Evolutionary conservation across 2,329 filamentous ascomycete genomes (phyloP), one percentile per base, ranked within the genome.

Genomic region (Colletotrichum sp.): DNA sequence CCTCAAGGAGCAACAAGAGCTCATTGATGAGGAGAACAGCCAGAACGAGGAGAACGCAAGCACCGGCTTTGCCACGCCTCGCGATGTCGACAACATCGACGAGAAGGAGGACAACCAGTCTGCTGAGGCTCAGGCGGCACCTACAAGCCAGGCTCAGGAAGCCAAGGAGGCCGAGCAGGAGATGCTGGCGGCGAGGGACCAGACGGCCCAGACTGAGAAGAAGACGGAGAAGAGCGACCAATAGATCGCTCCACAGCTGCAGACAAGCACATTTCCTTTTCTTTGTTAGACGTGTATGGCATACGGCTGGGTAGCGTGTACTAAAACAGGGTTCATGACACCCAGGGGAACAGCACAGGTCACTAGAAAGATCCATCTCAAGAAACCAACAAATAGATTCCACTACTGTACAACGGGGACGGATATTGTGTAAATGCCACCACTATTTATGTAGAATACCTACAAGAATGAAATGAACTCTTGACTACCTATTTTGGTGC

Each of bases 21-120:
- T 99, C 76, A 99, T 99, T 72, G 93, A 98, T 76, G 97, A 99
- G 82, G 97, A 99, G 88, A 97, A 96, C 76, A 91, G 97, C 87
- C 96, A 99, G 86, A 94, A 94, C 80, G 90, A 95, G 81, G 91
- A 93, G 83, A 95, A 94, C 84, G 92, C 94, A 82, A 92, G 92
- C 79, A 91, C 91, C 54, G 94, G 94, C 15, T 89, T 94, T 65
- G 89, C 93, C 16, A 93, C 93, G 11, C 94, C 94, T 2, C 94
- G 95, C 81, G 97, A 98, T 79, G 91, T 92, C 34, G 95, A 98
- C 75, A 91, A 98, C 82, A 98, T 98, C 78, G 96, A 98, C 80
- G 97, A 98, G 84, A 95, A 96, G 86, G 95, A 98, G 77, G 94
- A 95, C 74, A 84, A 88, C 69, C 82, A 86, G 31, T 82, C 86